Evolutionary conservation across 1,284 basidiomycete species (phyloP).

Genomic region (Leccinum ponderosum): DNA sequence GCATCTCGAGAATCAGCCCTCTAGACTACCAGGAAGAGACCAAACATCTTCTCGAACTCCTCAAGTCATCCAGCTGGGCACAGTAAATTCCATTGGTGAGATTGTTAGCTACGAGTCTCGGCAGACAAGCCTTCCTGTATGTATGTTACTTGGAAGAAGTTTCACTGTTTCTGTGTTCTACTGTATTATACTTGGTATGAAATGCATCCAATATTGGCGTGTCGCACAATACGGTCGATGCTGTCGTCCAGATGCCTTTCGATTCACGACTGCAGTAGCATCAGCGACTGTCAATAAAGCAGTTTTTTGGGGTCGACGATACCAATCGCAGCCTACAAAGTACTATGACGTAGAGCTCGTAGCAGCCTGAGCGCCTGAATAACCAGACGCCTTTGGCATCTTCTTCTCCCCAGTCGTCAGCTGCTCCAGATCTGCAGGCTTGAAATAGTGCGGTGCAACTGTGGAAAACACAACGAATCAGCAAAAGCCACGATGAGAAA

Average conservation of each 20-base stretch:
- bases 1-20: conserved; percentile 66
- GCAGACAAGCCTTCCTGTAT: neutral
- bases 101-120: neutral
- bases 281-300: neutral
- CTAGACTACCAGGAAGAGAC: conserved; percentile 77
- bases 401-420: conserved; percentile 83
- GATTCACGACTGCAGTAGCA: neutral
- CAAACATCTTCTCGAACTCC: conserved; percentile 55
- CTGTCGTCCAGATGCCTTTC: neutral
- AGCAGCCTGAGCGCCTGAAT: conserved; percentile 25
- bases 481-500: conserved; percentile 1
- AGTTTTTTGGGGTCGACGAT: neutral
- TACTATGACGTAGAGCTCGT: conserved; percentile 12
- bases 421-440: conserved; percentile 84
- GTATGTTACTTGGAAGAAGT: neutral
- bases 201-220: neutral
- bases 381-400: conserved; percentile 72
- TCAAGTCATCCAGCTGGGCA: conserved; percentile 42
- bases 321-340: neutral
- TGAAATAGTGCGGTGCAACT: conserved; percentile 97
- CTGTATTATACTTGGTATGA: conserved; percentile 1
- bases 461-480: neutral
- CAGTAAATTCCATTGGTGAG: conserved; percentile 18
- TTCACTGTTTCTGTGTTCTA: neutral
- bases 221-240: neutral